These are phyloP conservation scores for Pythium grandisporangium DNA, from an alignment of 352 stramenopile species.

Conservation along the genomic window DNA sequence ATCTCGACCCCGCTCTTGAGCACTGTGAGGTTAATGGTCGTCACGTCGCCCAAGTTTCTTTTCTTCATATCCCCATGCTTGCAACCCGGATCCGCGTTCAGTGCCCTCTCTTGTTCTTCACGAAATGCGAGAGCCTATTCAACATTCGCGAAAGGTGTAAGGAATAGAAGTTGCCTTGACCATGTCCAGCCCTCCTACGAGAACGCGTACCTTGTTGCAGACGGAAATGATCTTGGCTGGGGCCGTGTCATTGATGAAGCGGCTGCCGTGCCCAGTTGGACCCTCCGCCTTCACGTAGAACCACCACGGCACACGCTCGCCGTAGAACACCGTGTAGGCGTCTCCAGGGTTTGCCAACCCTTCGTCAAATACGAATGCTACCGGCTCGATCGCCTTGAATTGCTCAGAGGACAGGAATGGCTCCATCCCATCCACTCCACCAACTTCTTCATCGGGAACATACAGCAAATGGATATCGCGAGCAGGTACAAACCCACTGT, in stretches of 20 bases:
- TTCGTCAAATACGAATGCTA: conserved; percentile 93
- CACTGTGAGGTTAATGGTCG: conserved; percentile 93
- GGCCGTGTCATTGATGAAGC: conserved; percentile 93
- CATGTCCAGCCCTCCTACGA: too few relatives aligned
- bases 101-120: conserved; percentile 73
- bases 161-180: too few relatives aligned
- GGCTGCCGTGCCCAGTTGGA: conserved; percentile 78
- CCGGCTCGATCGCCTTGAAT: conserved; percentile 70
- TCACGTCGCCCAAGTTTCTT: conserved; percentile 92
- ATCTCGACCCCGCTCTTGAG: conserved; percentile 85
- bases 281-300: conserved; percentile 77
- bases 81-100: conserved; percentile 74
- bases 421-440: conserved; percentile 88
- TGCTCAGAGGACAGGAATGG: conserved; percentile 79
- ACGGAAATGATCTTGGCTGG: conserved; percentile 90
- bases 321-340: conserved; percentile 94
- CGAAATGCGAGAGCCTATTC: conserved; percentile 79
- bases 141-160: too few relatives aligned
- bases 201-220: conserved; percentile 48
- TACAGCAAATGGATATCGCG: conserved; percentile 91
- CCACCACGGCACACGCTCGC: conserved; percentile 92
- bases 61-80: conserved; percentile 90
- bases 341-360: conserved; percentile 86
- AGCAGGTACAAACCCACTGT: conserved; percentile 58
- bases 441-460: conserved; percentile 92